Evolutionary conservation across 106 monocot genomes (phyloP).

Genomic region (Platanthera guangdongensis): DNA sequence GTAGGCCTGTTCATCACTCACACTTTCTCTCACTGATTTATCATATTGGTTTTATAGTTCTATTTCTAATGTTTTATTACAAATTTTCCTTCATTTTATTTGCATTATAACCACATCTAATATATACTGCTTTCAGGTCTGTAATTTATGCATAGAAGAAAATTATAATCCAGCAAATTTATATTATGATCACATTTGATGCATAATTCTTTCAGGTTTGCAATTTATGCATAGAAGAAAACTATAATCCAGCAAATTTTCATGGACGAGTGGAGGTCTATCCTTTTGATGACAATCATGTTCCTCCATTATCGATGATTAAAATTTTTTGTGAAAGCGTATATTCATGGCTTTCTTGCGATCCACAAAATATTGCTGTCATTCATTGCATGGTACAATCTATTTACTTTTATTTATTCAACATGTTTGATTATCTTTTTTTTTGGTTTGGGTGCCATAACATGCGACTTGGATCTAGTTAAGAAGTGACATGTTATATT

Average conservation of each 20-base stretch:
- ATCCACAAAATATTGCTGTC: conserved; percentile 46
- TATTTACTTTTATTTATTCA: conserved; percentile 5
- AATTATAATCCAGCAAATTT: conserved; percentile 45
- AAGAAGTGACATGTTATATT: no score
- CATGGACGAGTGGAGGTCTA: conserved; percentile 46
- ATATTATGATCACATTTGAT: no score
- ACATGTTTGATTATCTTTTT: not conserved
- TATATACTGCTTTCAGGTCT: conserved; percentile 24
- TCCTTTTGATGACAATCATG: conserved; percentile 62
- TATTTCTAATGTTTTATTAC: not conserved
- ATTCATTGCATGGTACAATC: conserved; percentile 50
- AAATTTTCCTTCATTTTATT: no score
- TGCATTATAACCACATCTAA: no score
- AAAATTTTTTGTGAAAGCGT: conserved; percentile 49
- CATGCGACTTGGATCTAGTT: no score
- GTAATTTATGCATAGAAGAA: conserved; percentile 45
- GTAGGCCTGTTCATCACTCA: not conserved
- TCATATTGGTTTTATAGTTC: not conserved
- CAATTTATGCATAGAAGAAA: conserved; percentile 44
- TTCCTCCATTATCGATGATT: conserved; percentile 38
- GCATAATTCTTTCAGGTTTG: conserved; percentile 27
- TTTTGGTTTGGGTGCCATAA: not conserved
- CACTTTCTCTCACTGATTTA: not conserved
- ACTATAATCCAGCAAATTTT: conserved; percentile 47
- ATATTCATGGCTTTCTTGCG: conserved; percentile 37